Base-by-base conservation (phyloP, 2,329 filamentous ascomycete species). In the Monosporascus sp. region DNA sequence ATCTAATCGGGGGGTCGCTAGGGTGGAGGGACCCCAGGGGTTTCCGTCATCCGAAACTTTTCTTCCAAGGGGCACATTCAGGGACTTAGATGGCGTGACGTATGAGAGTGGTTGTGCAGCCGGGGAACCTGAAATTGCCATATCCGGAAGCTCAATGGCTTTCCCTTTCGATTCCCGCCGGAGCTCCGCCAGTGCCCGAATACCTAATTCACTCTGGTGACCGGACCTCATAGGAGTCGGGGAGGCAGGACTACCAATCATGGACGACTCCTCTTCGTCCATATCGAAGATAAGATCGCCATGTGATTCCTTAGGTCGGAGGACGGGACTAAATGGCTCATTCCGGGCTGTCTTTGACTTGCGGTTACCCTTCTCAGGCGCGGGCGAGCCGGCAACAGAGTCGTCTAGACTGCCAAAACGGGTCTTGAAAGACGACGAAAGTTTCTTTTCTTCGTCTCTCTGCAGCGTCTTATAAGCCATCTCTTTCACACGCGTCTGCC, bases 231-330 rank as follows among this genome's bases (percentile, higher is more conserved):
- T 63, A 22, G 58, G 61, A 6, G 64, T 66, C 19, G 65, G 66
- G 16, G 68, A 61, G 7, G 59, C 52, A 3, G 71, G 67, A 48
- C 68, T 74, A 26, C 58, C 56, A 7, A 60, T 52, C 1, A 59
- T 61, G 7, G 68, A 63, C 0, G 63, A 58, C 9, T 78, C 79
- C 44, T 91, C 90, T 38, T 95, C 91, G 54, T 96, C 93, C 91
- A 97, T 97, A 59, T 90, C 85, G 65, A 97, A 97, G 69, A 96
- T 96, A 52, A 97, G 78, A 61, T 97, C 92, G 38, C 78, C 79
- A 1, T 79, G 75, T 0, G 88, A 92, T 20, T 78, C 79, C 63
- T 84, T 91, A 1, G 87, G 78, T 52, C 82, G 85, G 45, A 94
- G 74, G 19, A 74, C 77, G 1, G 91, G 90, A 52, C 84, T 89